phyloP scores from a whole-genome alignment of 164 flowering plant genomes.

The Macadamia integrifolia region DNA sequence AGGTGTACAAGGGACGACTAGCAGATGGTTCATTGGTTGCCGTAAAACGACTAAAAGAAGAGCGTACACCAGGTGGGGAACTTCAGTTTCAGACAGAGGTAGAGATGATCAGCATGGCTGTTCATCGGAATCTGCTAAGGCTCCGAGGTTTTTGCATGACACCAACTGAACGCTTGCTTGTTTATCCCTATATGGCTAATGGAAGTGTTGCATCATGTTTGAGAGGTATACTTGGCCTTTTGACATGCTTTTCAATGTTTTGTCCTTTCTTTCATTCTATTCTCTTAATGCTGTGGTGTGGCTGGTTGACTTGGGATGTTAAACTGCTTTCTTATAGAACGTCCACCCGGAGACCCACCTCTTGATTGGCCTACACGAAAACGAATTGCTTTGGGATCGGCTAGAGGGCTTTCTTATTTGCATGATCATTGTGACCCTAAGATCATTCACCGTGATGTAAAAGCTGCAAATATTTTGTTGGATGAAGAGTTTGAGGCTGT shows the following conservation, averaged over 20 bases:
- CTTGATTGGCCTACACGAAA: conserved; percentile 85
- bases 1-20: conserved; percentile 42
- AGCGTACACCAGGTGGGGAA: conserved; percentile 40
- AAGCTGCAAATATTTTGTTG: conserved; percentile 90
- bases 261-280: neutral
- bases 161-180: conserved; percentile 40
- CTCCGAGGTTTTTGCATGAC: conserved; percentile 44
- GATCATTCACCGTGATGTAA: conserved; percentile 93
- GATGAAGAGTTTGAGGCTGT: conserved; percentile 97
- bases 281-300: neutral
- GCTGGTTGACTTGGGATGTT: neutral
- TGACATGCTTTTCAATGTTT: neutral
- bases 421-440: conserved; percentile 98
- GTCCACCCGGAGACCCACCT: conserved; percentile 59
- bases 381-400: conserved; percentile 82
- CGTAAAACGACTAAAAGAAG: conserved; percentile 39
- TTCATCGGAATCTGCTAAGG: conserved; percentile 36
- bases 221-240: conserved; percentile 23
- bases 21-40: conserved; percentile 49
- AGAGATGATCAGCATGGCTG: conserved; percentile 47
- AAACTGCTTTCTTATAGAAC: conserved; percentile 40
- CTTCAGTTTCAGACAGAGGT: conserved; percentile 46
- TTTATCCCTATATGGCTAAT: conserved; percentile 43
- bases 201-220: conserved; percentile 47
- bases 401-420: conserved; percentile 86